A percentile compares a stretch with the other conserved stretches of the same genome.
phyloP scores from a whole-genome alignment of 345 rosid species.

The Anacardium occidentale region DNA sequence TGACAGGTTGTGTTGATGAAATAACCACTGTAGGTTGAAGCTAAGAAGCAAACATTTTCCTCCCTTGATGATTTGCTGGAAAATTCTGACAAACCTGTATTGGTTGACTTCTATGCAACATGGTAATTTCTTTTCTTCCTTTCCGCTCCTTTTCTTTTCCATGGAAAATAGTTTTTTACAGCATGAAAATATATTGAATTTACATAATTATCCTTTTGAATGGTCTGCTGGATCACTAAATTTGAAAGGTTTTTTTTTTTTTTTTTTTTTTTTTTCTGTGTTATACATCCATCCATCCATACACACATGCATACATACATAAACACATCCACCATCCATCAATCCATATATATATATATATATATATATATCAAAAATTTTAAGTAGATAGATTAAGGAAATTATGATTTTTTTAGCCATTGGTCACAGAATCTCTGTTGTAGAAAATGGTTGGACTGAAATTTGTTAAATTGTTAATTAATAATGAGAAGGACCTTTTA shows the following conservation, averaged over 20 bases:
- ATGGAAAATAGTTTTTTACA: not conserved
- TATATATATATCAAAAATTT: too few species aligned
- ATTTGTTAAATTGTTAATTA: too few species aligned
- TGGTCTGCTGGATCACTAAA: not conserved
- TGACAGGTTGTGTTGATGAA: not conserved
- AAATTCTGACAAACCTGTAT: conserved; percentile 69
- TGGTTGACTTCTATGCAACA: conserved; percentile 89
- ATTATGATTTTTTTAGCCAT: not conserved
- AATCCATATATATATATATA: too few species aligned
- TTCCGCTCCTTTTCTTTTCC: too few species aligned
- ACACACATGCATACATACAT: too few species aligned
- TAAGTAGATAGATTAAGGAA: conserved; percentile 7
- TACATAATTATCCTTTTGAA: not conserved
- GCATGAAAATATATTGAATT: not conserved
- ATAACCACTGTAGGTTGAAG: conserved; percentile 41
- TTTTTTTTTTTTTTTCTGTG: too few species aligned
- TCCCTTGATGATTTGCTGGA: conserved; percentile 67
- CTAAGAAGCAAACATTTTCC: conserved; percentile 76
- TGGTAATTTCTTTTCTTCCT: conserved; percentile 44
- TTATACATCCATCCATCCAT: too few species aligned
- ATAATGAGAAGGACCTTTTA: not conserved
- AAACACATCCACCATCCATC: too few species aligned
- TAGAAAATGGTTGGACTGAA: not conserved
- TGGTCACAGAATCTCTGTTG: not conserved
- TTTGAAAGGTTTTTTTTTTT: not conserved